A percentile compares a stretch with the other conserved stretches of the same genome.
These are phyloP conservation scores for Trichoderma sp. DNA, from an alignment of 2,329 filamentous ascomycete species.

Conservation along the genomic window DNA sequence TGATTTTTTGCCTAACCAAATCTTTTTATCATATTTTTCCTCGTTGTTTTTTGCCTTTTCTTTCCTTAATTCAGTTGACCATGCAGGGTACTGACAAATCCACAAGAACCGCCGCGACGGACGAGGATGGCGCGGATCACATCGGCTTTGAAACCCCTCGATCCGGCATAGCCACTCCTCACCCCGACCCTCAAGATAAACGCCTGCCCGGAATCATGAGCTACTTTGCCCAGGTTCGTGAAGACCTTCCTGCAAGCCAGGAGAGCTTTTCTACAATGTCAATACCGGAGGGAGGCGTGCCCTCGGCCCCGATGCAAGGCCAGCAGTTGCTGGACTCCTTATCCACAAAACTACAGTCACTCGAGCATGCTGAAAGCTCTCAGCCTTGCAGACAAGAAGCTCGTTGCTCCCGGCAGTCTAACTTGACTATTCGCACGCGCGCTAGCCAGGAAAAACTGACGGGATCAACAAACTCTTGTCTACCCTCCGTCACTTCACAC, in stretches of 20 bases:
- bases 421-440: slow-evolving; percentile 16
- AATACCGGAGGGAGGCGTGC: slow-evolving; percentile 38
- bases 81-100: slow-evolving; percentile 55
- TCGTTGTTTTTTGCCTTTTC: slow-evolving; percentile 20
- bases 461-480: slow-evolving; percentile 45
- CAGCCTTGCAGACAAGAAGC: slow-evolving; percentile 28
- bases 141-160: slow-evolving; percentile 85
- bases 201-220: slow-evolving; percentile 93
- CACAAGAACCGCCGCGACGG: slow-evolving; percentile 57
- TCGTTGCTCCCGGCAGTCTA: slow-evolving; percentile 14
- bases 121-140: slow-evolving; percentile 73
- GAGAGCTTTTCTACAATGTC: slow-evolving; percentile 40
- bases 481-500: slow-evolving; percentile 53
- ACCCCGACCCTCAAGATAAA: slow-evolving; percentile 92
- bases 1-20: slow-evolving; percentile 23
- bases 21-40: slow-evolving; percentile 30
- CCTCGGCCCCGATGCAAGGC: slow-evolving; percentile 28
- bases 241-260: slow-evolving; percentile 64
- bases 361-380: slow-evolving; percentile 31
- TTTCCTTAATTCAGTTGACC: slow-evolving; percentile 32
- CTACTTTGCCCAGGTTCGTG: slow-evolving; percentile 99
- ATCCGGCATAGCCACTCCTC: slow-evolving; percentile 88
- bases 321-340: slow-evolving; percentile 32
- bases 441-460: slow-evolving; percentile 13
- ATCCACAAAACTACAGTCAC: slow-evolving; percentile 35